Evolutionary conservation across 164 flowering plant species (phyloP).

Genomic region (Piper longum): DNA sequence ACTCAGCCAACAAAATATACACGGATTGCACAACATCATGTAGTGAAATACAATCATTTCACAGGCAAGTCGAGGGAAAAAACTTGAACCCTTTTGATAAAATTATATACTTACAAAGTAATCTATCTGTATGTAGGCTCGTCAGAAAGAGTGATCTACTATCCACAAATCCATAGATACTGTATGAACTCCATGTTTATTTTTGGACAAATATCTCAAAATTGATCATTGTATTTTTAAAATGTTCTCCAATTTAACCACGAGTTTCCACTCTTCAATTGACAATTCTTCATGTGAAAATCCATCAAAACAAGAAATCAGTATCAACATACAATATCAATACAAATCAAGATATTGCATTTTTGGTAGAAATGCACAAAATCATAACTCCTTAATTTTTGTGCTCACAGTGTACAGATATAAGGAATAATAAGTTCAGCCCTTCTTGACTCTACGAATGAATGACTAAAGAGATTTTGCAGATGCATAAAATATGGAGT

Average conservation of each 20-base stretch:
- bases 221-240: constrained; percentile 48
- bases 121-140: background rate
- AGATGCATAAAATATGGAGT: too few species aligned
- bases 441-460: background rate
- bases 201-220: constrained; percentile 1
- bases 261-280: constrained; percentile 63
- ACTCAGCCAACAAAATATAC: too few species aligned
- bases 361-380: too few species aligned
- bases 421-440: too few species aligned
- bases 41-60: too few species aligned
- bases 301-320: background rate
- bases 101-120: background rate
- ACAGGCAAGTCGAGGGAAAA: too few species aligned
- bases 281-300: constrained; percentile 49
- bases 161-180: background rate
- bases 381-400: too few species aligned
- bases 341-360: too few species aligned
- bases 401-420: too few species aligned
- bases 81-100: too few species aligned
- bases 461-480: background rate
- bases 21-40: too few species aligned
- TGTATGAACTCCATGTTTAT: background rate
- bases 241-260: constrained; percentile 48
- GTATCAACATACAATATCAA: too few species aligned
- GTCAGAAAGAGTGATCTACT: background rate